Percentiles rank a stretch among this genome's conserved stretches.
Evolutionary conservation across 2,329 filamentous ascomycete genomes (phyloP).

Genomic region (Ophiocordyceps unilateralis): DNA sequence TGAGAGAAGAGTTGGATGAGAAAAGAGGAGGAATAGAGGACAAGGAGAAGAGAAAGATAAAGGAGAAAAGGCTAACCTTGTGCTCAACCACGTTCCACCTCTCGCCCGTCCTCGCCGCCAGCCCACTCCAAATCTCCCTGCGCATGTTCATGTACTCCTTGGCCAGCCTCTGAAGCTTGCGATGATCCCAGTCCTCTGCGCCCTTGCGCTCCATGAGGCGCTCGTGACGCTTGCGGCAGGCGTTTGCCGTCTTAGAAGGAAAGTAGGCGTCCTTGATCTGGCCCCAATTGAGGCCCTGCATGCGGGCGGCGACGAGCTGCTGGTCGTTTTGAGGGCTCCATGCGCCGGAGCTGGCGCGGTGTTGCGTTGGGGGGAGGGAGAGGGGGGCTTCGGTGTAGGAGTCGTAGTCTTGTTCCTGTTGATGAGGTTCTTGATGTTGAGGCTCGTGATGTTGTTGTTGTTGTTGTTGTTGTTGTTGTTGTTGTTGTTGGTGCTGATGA

Average conservation of each 20-base stretch:
- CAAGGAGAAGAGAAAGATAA: not conserved
- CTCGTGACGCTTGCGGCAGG: conserved; percentile 80
- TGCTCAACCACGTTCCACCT: conserved; percentile 57
- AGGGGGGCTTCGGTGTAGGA: conserved; percentile 17
- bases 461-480: conserved; percentile 10
- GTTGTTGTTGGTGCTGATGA: conserved; percentile 7
- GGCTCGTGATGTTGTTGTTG: conserved; percentile 19
- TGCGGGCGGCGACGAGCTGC: conserved; percentile 51
- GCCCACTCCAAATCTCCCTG: conserved; percentile 63
- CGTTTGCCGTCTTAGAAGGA: conserved; percentile 61
- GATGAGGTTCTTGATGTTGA: conserved; percentile 16
- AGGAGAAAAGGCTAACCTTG: conserved; percentile 26
- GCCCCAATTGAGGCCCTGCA: conserved; percentile 66
- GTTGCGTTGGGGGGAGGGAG: conserved; percentile 25
- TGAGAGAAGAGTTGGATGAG: too few species aligned
- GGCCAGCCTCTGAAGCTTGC: conserved; percentile 57
- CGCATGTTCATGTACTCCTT: conserved; percentile 65
- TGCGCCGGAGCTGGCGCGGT: conserved; percentile 42
- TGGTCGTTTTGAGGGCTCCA: conserved; percentile 65
- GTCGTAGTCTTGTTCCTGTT: conserved; percentile 18
- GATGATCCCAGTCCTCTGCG: conserved; percentile 61
- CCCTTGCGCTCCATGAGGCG: conserved; percentile 61
- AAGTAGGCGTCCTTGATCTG: conserved; percentile 66
- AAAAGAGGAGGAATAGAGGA: too few species aligned
- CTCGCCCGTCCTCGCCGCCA: conserved; percentile 63